Conservation (phyloP, 2,329 filamentous ascomycete genomes). For the Xylariaceae sp. region DNA sequence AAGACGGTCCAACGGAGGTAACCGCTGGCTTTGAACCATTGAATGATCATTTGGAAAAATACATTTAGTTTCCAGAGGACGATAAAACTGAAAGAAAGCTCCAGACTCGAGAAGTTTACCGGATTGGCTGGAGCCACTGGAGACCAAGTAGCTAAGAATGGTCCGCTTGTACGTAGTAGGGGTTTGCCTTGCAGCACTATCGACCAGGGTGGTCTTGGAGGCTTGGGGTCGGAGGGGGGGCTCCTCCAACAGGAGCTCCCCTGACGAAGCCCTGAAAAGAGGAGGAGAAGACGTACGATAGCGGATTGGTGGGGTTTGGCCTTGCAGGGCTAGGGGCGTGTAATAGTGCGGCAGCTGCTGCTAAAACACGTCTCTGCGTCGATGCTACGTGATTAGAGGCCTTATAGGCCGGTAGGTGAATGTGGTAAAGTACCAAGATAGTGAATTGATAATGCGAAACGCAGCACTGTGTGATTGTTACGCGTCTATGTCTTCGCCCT, state of each 20-base stretch:
- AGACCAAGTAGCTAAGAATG: conserved; percentile 1
- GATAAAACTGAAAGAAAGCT: conserved; percentile 15
- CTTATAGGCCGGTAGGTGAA: conserved; percentile 13
- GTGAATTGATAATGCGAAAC: neutral
- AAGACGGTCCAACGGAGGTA: conserved; percentile 1
- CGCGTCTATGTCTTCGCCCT: conserved; percentile 3
- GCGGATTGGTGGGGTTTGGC: conserved; percentile 8
- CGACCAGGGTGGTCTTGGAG: conserved; percentile 1
- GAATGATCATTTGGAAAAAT: conserved; percentile 1
- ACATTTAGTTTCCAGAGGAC: conserved; percentile 3
- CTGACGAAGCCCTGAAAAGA: conserved; percentile 16
- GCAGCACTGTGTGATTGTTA: conserved; percentile 24
- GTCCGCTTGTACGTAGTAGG: conserved; percentile 8
- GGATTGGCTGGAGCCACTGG: conserved; percentile 1
- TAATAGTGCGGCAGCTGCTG: conserved; percentile 22
- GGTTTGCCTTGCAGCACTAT: conserved; percentile 15
- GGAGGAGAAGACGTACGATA: conserved; percentile 4
- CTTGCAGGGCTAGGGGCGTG: conserved; percentile 22
- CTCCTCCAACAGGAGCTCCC: neutral
- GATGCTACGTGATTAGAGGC: conserved; percentile 19
- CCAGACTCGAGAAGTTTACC: conserved; percentile 14
- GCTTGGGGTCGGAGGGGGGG: neutral
- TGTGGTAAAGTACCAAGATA: conserved; percentile 8
- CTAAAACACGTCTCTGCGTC: conserved; percentile 11
- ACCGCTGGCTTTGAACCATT: conserved; percentile 11